A percentile compares a stretch with the other conserved stretches of the same genome.
These are phyloP conservation scores for Fraxinus quadrangulata DNA, from an alignment of 257 asterid genomes.

Conservation along the genomic window DNA sequence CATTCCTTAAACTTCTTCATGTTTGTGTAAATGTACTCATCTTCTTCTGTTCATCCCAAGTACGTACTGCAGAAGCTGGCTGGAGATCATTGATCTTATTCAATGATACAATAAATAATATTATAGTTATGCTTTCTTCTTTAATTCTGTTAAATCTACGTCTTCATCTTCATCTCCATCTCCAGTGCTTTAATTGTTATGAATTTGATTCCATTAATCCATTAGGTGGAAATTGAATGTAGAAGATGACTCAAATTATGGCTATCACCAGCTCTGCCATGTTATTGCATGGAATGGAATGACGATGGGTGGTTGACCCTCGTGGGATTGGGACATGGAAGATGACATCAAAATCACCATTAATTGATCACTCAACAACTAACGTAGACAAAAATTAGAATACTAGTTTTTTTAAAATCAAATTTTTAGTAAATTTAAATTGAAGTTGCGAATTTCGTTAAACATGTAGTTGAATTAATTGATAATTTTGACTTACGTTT, in stretches of 20 bases:
- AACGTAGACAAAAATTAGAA: no score
- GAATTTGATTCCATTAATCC: neutral
- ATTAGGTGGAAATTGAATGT: neutral
- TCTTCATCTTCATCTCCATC: no score
- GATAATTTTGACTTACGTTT: no score
- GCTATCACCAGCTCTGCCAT: slow-evolving; percentile 4
- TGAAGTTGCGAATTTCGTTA: no score
- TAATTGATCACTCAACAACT: neutral
- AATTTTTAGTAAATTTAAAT: no score
- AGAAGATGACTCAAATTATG: neutral
- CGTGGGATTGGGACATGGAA: neutral
- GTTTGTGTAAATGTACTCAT: slow-evolving; percentile 1
- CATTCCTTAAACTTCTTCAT: neutral
- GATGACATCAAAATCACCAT: neutral
- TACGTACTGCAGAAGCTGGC: neutral
- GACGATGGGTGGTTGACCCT: neutral
- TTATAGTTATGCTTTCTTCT: neutral
- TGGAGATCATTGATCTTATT: neutral
- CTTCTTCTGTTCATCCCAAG: neutral
- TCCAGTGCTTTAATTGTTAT: neutral
- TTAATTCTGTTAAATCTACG: neutral
- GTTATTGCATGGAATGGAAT: neutral
- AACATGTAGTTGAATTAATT: no score
- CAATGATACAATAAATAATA: neutral
- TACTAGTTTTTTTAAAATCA: no score